phyloP scores from a whole-genome alignment of 768 basidiomycete genomes.

The Amanita thiersii region DNA sequence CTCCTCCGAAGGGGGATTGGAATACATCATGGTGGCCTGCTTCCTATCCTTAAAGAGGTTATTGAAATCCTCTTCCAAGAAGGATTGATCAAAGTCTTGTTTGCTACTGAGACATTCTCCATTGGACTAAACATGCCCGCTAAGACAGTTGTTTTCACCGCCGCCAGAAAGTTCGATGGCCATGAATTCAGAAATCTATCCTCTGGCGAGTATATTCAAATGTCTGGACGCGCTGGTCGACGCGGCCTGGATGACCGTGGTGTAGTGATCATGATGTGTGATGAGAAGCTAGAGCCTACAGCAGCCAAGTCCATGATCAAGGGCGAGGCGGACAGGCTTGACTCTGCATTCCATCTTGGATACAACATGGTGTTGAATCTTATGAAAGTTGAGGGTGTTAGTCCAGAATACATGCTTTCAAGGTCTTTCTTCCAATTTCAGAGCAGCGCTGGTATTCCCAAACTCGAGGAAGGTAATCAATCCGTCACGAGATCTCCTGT shows the following conservation, averaged over 20 bases:
- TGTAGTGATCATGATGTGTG: conserved; percentile 99
- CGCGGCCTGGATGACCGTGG: conserved; percentile 97
- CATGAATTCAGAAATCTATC: conserved; percentile 89
- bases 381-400: conserved; percentile 97
- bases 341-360: conserved; percentile 97
- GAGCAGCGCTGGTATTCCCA: conserved; percentile 84
- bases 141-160: conserved; percentile 97
- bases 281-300: conserved; percentile 91
- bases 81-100: conserved; percentile 94
- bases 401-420: conserved; percentile 97
- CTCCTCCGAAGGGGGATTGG: conserved; percentile 93
- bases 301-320: conserved; percentile 97
- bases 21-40: conserved; percentile 95
- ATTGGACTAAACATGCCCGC: conserved; percentile 99
- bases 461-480: conserved; percentile 65
- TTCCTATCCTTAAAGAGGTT: conserved; percentile 97
- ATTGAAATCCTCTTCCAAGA: conserved; percentile 99
- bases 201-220: conserved; percentile 97
- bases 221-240: conserved; percentile 97
- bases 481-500: neutral
- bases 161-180: conserved; percentile 94
- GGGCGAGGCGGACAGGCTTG: conserved; percentile 92
- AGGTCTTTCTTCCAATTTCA: conserved; percentile 99
- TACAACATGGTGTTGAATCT: conserved; percentile 99
- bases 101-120: conserved; percentile 98